Conservation (phyloP, 345 rosid species). For the Syzygium aromaticum region DNA sequence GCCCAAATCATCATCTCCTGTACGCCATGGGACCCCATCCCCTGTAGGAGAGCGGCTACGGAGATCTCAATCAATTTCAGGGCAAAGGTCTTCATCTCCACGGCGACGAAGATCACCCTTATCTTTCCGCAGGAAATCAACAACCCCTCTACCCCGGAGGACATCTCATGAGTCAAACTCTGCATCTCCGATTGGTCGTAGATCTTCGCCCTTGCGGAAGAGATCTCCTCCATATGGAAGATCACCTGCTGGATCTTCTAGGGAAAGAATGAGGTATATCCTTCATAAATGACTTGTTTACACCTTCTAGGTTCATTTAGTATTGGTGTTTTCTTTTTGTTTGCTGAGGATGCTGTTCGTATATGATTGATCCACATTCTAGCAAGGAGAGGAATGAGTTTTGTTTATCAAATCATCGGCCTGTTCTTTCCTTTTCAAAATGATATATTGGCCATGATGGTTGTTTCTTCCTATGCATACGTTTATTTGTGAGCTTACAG, state of each 20-base stretch:
- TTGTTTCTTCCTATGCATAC: background rate
- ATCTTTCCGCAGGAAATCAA: slow-evolving; percentile 26
- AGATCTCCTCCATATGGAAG: slow-evolving; percentile 25
- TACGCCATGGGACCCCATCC: slow-evolving; percentile 32
- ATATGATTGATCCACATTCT: background rate
- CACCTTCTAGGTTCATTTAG: background rate
- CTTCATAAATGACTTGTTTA: background rate
- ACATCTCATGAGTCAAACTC: slow-evolving; percentile 37
- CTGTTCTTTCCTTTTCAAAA: background rate
- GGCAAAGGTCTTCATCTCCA: slow-evolving; percentile 18
- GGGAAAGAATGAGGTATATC: slow-evolving; percentile 42
- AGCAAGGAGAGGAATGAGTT: background rate
- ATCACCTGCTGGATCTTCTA: slow-evolving; percentile 30
- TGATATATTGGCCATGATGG: background rate
- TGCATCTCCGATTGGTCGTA: slow-evolving; percentile 31
- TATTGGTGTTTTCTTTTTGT: background rate
- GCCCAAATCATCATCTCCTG: slow-evolving; percentile 27
- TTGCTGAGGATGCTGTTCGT: background rate
- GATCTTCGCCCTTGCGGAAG: slow-evolving; percentile 33
- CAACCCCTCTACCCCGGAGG: slow-evolving; percentile 25
- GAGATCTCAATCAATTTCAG: slow-evolving; percentile 5
- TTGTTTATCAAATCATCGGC: background rate
- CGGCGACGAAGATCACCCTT: slow-evolving; percentile 20
- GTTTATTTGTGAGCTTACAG: background rate
- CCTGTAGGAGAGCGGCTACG: background rate